Evolutionary conservation across 306 rosid genomes (phyloP).

Genomic region (Urtica urens): DNA sequence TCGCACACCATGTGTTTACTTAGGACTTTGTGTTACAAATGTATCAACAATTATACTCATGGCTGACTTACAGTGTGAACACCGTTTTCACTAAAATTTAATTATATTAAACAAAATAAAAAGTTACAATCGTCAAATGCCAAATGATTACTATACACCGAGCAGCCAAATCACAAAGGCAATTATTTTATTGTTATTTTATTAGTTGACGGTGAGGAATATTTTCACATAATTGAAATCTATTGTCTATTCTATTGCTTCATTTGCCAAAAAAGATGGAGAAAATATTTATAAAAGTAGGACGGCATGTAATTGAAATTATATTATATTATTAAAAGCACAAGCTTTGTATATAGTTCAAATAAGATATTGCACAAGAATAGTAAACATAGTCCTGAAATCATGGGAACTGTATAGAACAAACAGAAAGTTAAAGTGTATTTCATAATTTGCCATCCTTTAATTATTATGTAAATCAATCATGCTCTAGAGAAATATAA

Average conservation of each 20-base stretch:
- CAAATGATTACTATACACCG: constrained; percentile 3
- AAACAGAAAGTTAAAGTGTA: background rate
- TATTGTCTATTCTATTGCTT: background rate
- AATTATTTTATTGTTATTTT: background rate
- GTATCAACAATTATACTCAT: background rate
- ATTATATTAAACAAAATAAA: background rate
- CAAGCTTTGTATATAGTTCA: no score
- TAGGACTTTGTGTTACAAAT: background rate
- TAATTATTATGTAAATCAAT: background rate
- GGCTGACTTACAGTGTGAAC: constrained; percentile 13
- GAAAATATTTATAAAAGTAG: no score
- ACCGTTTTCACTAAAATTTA: constrained; percentile 1
- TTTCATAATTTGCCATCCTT: background rate
- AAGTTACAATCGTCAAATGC: background rate
- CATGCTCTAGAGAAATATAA: background rate
- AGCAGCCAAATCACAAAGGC: background rate
- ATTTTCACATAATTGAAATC: background rate
- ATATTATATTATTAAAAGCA: no score
- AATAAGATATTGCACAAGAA: background rate
- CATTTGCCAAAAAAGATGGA: no score
- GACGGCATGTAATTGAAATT: no score
- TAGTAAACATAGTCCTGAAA: constrained; percentile 8
- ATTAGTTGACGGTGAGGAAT: constrained; percentile 4
- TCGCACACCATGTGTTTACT: constrained; percentile 5
- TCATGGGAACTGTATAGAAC: background rate